phyloP scores from a whole-genome alignment of 148 eudicot genomes.

The Rhododendron molle region DNA sequence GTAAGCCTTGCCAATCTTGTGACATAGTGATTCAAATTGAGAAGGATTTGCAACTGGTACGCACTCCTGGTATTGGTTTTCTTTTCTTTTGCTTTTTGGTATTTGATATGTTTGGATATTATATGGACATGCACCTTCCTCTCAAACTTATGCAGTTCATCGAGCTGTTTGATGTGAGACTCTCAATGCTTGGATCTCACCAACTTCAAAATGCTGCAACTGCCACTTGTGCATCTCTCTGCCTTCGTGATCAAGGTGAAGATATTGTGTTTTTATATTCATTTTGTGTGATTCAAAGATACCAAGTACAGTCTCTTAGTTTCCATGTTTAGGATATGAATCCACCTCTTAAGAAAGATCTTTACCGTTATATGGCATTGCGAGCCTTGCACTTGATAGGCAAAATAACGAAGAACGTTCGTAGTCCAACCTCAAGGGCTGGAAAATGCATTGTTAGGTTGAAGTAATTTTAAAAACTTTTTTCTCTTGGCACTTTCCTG shows the following conservation, averaged over 20 bases:
- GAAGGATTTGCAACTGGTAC: conserved; percentile 56
- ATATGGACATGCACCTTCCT: background rate
- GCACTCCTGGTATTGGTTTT: conserved; percentile 2
- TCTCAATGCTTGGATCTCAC: conserved; percentile 78
- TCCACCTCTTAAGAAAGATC: background rate
- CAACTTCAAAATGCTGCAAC: conserved; percentile 94
- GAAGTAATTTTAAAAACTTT: background rate
- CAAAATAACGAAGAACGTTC: background rate
- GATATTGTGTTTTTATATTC: background rate
- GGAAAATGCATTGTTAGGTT: background rate
- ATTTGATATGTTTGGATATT: background rate
- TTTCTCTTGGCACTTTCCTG: background rate
- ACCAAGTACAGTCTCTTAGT: background rate
- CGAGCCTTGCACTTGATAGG: background rate
- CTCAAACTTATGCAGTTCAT: conserved; percentile 37
- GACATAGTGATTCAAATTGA: conserved; percentile 63
- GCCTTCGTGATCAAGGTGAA: conserved; percentile 76
- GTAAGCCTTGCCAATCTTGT: conserved; percentile 60
- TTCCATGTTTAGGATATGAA: background rate
- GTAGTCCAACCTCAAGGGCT: background rate
- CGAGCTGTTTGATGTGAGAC: conserved; percentile 33
- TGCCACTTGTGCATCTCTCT: conserved; percentile 85
- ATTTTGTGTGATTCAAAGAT: background rate
- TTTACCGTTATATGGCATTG: background rate
- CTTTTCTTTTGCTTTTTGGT: background rate